phyloP scores from a whole-genome alignment of 148 eudicot species.

The Rhododendron mucronatum region DNA sequence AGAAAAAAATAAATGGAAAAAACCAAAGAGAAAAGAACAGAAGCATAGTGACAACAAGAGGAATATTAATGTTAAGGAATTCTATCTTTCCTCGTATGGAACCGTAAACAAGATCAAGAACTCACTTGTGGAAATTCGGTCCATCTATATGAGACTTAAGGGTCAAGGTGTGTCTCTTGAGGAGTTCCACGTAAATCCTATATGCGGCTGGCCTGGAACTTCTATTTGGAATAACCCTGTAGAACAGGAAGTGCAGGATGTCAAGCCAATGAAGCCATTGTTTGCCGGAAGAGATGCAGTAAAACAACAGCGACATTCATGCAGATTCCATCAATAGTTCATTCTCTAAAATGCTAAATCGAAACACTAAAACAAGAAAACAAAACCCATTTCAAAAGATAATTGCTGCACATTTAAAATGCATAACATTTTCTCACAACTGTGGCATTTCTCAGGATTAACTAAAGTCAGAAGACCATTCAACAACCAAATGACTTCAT shows the following conservation, averaged over 20 bases:
- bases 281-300: background rate
- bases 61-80: background rate
- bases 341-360: background rate
- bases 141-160: slow-evolving; percentile 40
- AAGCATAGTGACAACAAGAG: background rate
- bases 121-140: slow-evolving; percentile 64
- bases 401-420: background rate
- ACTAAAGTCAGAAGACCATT: background rate
- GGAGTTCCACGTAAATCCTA: slow-evolving; percentile 89
- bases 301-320: background rate
- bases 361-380: background rate
- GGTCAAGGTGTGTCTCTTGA: slow-evolving; percentile 56
- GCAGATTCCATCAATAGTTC: background rate
- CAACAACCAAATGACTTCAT: background rate
- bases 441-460: background rate
- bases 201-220: slow-evolving; percentile 66
- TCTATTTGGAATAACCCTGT: slow-evolving; percentile 85
- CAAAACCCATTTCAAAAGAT: background rate
- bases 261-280: background rate
- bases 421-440: background rate
- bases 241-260: background rate
- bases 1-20: background rate
- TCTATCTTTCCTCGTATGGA: background rate
- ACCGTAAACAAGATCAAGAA: slow-evolving; percentile 7
- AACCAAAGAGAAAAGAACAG: background rate